A percentile compares a stretch with the other conserved stretches of the same genome.
phyloP scores from a whole-genome alignment of 2,329 filamentous ascomycete genomes.

The Colletotrichum costaricense region DNA sequence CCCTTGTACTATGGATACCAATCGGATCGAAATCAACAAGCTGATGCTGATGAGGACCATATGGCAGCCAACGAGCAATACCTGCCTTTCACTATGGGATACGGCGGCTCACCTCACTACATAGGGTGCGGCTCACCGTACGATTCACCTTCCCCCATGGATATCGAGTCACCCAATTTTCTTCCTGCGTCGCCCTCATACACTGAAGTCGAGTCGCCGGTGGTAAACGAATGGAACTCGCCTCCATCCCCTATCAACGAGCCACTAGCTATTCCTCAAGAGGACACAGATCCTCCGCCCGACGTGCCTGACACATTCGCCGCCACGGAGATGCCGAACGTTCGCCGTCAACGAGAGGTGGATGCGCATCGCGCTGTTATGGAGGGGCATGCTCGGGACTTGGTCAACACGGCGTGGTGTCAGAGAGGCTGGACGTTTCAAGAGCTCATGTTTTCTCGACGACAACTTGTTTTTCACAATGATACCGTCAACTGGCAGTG shows the following conservation, averaged over 20 bases:
- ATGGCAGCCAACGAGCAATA: no score
- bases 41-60: no score
- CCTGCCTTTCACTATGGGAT: no score
- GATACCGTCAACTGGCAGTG: background rate
- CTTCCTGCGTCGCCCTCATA: background rate
- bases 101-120: background rate
- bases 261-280: background rate
- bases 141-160: no score
- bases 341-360: background rate
- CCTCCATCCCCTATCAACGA: background rate
- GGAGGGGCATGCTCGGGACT: background rate
- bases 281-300: background rate
- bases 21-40: no score
- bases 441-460: background rate
- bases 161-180: background rate
- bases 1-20: background rate
- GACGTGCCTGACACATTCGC: background rate
- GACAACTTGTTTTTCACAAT: background rate
- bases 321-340: background rate
- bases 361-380: background rate
- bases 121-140: no score
- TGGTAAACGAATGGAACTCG: background rate
- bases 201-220: background rate
- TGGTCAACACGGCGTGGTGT: background rate
- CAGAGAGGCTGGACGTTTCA: background rate